Evolutionary conservation across 345 rosid genomes (phyloP).

Genomic region (Hibiscus trionum): DNA sequence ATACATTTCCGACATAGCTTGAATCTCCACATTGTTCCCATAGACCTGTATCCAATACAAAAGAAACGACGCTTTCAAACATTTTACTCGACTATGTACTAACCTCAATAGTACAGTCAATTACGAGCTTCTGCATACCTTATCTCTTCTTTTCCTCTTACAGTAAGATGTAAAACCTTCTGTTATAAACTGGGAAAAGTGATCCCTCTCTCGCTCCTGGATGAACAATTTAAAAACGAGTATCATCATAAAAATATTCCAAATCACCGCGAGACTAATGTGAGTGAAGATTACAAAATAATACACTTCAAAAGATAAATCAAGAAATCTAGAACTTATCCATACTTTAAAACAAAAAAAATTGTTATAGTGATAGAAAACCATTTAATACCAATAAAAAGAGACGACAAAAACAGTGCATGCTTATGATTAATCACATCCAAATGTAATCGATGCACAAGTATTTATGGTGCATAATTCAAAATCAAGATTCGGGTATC

Average conservation of each 20-base stretch:
- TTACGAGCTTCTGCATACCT: slow-evolving; percentile 36
- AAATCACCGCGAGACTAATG: not conserved
- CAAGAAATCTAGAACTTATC: not conserved
- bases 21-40: slow-evolving; percentile 97
- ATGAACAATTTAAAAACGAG: slow-evolving; percentile 9
- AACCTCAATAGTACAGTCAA: not conserved
- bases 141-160: slow-evolving; percentile 94
- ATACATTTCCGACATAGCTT: slow-evolving; percentile 91
- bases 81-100: not conserved
- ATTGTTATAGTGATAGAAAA: not conserved
- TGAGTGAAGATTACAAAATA: not conserved
- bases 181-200: slow-evolving; percentile 93
- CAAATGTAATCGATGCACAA: not conserved
- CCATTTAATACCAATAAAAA: not conserved
- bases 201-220: slow-evolving; percentile 94
- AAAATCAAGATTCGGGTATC: not conserved
- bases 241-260: not conserved
- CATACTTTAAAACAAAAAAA: not conserved
- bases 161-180: slow-evolving; percentile 92
- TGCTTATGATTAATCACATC: not conserved
- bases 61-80: not conserved
- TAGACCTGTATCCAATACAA: slow-evolving; percentile 54
- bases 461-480: not conserved
- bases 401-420: not conserved
- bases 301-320: not conserved